Base-by-base conservation (phyloP, 202 grass and related monocot genomes). In the Carex arenaria region DNA sequence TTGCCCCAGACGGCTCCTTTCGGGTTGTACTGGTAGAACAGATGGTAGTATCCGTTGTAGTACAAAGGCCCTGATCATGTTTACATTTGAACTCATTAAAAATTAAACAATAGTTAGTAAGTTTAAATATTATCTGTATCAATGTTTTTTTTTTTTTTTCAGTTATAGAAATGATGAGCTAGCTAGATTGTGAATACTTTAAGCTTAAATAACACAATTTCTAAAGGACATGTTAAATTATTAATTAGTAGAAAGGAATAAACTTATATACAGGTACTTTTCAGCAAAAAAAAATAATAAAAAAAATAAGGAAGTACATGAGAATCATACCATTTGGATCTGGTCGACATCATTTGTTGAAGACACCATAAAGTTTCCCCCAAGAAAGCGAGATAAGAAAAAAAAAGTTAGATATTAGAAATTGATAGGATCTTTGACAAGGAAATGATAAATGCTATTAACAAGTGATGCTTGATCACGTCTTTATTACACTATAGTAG, bases 11-110 rank as follows among this genome's bases (percentile, higher is more conserved):
- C 86, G 3, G 94, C 80, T 17, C 65, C 83, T 18, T 83, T 80
- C 10, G 94, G 94, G 11, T 97, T 97, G 89, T 94, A 94, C 81
- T 92, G 94, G 72, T 97, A 97, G 85, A 97, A 97, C 6, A 94
- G 80, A 28, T 97, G 94, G 85, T 97, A 94, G 78, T 92, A 42
- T 15, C 92, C 94, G 17, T 92, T 97, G 85, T 84, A 94, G 72
- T 88, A 87, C 88, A 97, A 82, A 12, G 88, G 90, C 9, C 92
- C 94, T 94, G 85, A 81, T 64, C n/a, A 75, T 64, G 61, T 85
- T 67, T 10, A n/a, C 64, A 80, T 79, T 72, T 32, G 26, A 52
- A 34, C 31, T 80, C 34, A 61, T 67, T 34, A 20, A 40, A 53
- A 20, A 42, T 64, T 40, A 52, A 11, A 20, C 23, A 18, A 32